Evolutionary conservation across 805 yeast species (phyloP).

Genomic region (Candida berthetii): DNA sequence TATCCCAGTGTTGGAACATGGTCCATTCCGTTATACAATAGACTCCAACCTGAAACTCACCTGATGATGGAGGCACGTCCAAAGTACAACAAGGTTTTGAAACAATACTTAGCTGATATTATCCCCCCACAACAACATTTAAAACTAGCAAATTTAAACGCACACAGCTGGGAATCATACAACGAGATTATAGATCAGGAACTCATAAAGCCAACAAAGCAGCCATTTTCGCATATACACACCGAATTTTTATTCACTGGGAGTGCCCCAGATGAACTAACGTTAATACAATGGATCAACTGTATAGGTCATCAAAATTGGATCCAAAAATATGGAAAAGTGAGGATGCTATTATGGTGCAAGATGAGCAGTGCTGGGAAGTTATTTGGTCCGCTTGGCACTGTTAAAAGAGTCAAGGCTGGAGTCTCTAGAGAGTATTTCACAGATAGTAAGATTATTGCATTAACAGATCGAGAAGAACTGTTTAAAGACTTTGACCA

Average conservation of each 20-base stretch:
- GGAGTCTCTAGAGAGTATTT: conserved; percentile 61
- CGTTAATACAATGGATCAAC: conserved; percentile 68
- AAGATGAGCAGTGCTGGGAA: conserved; percentile 56
- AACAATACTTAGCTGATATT: not conserved
- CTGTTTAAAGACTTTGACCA: conserved; percentile 14
- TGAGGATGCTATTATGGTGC: conserved; percentile 67
- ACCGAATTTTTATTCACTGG: conserved; percentile 52
- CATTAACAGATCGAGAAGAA: conserved; percentile 28
- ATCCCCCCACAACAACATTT: not conserved
- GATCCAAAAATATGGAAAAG: conserved; percentile 69
- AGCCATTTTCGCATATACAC: conserved; percentile 26
- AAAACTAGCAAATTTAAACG: not conserved
- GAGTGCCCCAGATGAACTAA: conserved; percentile 57
- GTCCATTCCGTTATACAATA: not conserved
- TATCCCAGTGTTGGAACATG: not conserved
- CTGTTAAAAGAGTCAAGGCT: conserved; percentile 49
- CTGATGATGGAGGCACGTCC: not conserved
- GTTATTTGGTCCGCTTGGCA: conserved; percentile 50
- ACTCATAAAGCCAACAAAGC: not conserved
- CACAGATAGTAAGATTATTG: conserved; percentile 52
- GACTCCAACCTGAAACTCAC: not conserved
- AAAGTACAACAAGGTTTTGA: not conserved
- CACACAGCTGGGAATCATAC: not conserved
- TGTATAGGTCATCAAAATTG: conserved; percentile 68
- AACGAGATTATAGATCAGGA: not conserved